Evolutionary conservation across 176 grass and related monocot genomes (phyloP), one percentile per base, ranked within the genome.

Genomic region (Poa pratensis): DNA sequence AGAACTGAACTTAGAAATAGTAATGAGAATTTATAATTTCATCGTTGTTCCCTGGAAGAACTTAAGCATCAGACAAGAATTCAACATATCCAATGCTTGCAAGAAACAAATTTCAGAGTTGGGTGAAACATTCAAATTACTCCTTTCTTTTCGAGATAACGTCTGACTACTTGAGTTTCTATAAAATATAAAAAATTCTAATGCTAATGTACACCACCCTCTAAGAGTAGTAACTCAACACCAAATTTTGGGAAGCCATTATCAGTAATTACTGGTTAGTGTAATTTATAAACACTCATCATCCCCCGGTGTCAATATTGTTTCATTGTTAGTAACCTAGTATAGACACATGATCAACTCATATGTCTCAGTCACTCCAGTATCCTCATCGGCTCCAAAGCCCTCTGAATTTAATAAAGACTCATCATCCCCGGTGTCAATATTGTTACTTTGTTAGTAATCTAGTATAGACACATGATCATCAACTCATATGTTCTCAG

Each of bases 291-390:
- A 60, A 37, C 58, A 37, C 30, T 49, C 3, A 45, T 5, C 22
- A 82, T 82, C 27, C 50, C 14, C 50, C 3, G 6, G 23, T 26
- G 34, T 60, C 50, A 61, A 82, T 82, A 20, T 69, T 69, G 71
- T 20, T 5, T 43, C 77, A 30, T 30, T 30, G 26, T 76, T 69
- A 77, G 70, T 1, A 73, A 49, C 22, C 2, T 27, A 0, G 37
- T 71, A 52, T 26, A 24, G 42, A 86, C 34, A 72, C 42, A 32
- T 65, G 40, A 32, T 80, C 39, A 46, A 80, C 43, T 80, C 24
- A 49, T 18, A 80, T 16, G 27, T 64, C 26, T 17, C 52, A 97
- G 50, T 94, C 81, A 12, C 90, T 97, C 92, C 92, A 94, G 49
- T 92, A 89, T 97, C 92, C 58, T 89, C 77, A 82, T 94, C 90